These are phyloP conservation scores for Didymella pinodella DNA, from an alignment of 2,329 filamentous ascomycete genomes.

Conservation along the genomic window DNA sequence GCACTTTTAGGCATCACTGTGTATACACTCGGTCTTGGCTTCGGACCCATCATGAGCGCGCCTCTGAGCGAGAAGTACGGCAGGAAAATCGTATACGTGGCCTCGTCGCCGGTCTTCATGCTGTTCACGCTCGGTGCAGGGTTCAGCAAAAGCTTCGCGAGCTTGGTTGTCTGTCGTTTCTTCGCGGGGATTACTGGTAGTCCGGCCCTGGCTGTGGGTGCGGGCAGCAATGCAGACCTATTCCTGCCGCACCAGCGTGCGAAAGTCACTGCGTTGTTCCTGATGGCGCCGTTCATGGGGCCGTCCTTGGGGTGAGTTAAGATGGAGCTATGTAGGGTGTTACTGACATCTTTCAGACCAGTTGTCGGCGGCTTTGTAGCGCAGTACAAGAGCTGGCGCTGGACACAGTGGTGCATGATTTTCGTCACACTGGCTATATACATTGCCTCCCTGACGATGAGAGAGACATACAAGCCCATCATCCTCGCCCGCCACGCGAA, in stretches of 20 bases:
- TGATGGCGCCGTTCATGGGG: constrained; percentile 54
- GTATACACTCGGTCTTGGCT: constrained; percentile 67
- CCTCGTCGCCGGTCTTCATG: constrained; percentile 57
- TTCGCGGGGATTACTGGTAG: constrained; percentile 76
- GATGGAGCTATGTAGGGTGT: too few relatives aligned
- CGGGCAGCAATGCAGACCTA: constrained; percentile 53
- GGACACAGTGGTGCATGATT: constrained; percentile 55
- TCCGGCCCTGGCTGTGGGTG: constrained; percentile 59
- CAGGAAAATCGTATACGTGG: constrained; percentile 61
- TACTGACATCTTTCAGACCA: constrained; percentile 36
- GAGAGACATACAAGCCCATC: constrained; percentile 64
- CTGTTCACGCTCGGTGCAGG: constrained; percentile 66
- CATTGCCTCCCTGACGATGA: constrained; percentile 53
- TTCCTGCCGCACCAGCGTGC: constrained; percentile 47
- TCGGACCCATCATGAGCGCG: constrained; percentile 67
- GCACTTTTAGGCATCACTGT: constrained; percentile 67
- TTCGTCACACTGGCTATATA: constrained; percentile 51
- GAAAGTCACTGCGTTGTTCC: constrained; percentile 46
- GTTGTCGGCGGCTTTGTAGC: constrained; percentile 55
- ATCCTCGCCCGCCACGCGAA: constrained; percentile 54
- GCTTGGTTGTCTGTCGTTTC: constrained; percentile 66
- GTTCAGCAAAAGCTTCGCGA: constrained; percentile 59
- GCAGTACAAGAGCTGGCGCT: constrained; percentile 58
- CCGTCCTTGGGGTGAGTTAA: constrained; percentile 46
- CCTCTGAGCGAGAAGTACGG: constrained; percentile 68